These are phyloP conservation scores for Huntiella omanensis DNA, from an alignment of 2,329 filamentous ascomycete genomes.

Conservation along the genomic window DNA sequence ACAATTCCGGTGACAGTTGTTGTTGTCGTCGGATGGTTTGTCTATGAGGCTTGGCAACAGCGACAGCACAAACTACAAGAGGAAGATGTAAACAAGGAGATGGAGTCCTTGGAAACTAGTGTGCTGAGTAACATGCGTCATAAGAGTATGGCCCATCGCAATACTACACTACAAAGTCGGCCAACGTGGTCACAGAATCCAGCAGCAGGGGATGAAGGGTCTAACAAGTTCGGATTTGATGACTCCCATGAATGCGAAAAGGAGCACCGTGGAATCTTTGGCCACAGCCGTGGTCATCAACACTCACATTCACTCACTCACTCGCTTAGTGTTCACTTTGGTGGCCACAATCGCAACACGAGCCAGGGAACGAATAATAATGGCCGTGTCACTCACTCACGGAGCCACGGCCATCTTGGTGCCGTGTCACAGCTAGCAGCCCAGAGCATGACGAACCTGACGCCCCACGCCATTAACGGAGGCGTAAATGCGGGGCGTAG, in stretches of 20 bases:
- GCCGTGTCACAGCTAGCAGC: conserved; percentile 1
- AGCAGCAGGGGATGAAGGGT: neutral
- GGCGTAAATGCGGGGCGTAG: neutral
- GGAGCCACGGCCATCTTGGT: neutral
- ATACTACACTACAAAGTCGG: conserved; percentile 34
- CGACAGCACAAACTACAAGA: conserved; percentile 30
- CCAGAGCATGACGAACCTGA: conserved; percentile 3
- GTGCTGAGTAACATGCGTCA: conserved; percentile 37
- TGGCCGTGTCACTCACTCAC: neutral
- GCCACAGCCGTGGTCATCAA: neutral
- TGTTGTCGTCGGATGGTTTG: conserved; percentile 37
- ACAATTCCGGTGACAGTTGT: conserved; percentile 36
- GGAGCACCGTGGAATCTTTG: neutral
- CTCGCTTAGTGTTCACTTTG: conserved; percentile 15
- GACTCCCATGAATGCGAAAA: neutral
- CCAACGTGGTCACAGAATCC: conserved; percentile 38
- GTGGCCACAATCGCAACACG: neutral
- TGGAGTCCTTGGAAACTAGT: conserved; percentile 36
- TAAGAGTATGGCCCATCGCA: conserved; percentile 29
- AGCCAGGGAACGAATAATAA: neutral
- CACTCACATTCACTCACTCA: conserved; percentile 8
- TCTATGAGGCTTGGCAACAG: conserved; percentile 33
- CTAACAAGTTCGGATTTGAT: neutral
- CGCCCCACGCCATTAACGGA: neutral
- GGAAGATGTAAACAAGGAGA: conserved; percentile 31